phyloP scores from a whole-genome alignment of 1,284 basidiomycete genomes.

The Ceratobasidium sp. region DNA sequence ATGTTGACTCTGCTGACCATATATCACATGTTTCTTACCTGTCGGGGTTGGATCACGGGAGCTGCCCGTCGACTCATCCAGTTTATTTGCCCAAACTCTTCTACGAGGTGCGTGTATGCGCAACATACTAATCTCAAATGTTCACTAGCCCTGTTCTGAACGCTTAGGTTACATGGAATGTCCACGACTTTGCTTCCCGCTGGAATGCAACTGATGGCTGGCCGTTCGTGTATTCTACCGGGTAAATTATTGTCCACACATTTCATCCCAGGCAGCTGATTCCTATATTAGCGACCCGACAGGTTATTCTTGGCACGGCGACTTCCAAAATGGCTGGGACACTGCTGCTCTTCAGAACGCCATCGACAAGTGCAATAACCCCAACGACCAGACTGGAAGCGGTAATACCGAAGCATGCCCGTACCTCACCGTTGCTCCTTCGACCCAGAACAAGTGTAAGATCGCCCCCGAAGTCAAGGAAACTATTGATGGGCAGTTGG shows the following conservation, averaged over 20 bases:
- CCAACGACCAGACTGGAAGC: slow-evolving; percentile 55
- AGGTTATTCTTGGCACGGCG: slow-evolving; percentile 62
- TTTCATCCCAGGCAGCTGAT: not conserved
- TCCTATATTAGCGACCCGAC: slow-evolving; percentile 57
- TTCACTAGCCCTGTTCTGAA: not conserved
- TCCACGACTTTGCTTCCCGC: slow-evolving; percentile 55
- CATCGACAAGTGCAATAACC: slow-evolving; percentile 63
- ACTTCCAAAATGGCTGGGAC: slow-evolving; percentile 62
- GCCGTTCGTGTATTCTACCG: slow-evolving; percentile 61
- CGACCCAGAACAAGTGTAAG: slow-evolving; percentile 54
- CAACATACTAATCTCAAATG: no score
- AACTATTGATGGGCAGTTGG: slow-evolving; percentile 46
- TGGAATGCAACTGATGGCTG: slow-evolving; percentile 56
- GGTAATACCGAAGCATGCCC: slow-evolving; percentile 60
- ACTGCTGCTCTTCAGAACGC: slow-evolving; percentile 55
- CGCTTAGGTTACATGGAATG: slow-evolving; percentile 59
- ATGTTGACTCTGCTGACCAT: slow-evolving; percentile 51
- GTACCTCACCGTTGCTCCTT: slow-evolving; percentile 50
- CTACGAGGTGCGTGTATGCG: slow-evolving; percentile 57
- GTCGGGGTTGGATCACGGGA: slow-evolving; percentile 58
- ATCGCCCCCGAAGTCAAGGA: slow-evolving; percentile 56
- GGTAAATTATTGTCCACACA: slow-evolving; percentile 51
- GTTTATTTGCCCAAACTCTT: slow-evolving; percentile 61
- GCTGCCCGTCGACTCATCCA: slow-evolving; percentile 61
- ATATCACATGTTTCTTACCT: slow-evolving; percentile 57